phyloP scores from a whole-genome alignment of 2,329 filamentous ascomycete genomes.

The Fusarium sterilihyphosum region DNA sequence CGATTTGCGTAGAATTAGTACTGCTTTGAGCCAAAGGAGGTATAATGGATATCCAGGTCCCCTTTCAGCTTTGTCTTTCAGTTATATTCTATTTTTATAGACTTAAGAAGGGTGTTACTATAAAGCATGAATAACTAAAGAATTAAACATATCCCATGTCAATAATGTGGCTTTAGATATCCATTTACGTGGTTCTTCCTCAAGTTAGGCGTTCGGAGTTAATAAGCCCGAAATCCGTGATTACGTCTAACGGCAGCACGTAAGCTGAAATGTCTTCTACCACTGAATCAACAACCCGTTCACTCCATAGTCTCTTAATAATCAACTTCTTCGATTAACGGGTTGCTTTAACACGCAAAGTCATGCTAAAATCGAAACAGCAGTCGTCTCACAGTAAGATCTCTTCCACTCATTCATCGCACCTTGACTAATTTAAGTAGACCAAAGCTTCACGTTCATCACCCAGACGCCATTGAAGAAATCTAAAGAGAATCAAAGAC shows the following conservation, averaged over 20 bases:
- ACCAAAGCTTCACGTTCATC: conserved; percentile 16
- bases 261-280: background rate
- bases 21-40: too few relatives aligned
- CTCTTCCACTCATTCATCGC: accelerated
- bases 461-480: background rate
- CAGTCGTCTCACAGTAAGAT: background rate
- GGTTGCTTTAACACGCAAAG: accelerated
- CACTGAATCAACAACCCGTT: accelerated
- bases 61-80: accelerated
- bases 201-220: background rate
- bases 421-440: background rate
- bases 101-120: accelerated
- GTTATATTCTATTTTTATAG: background rate
- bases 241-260: background rate
- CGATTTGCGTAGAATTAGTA: too few relatives aligned
- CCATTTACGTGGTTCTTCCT: background rate
- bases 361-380: background rate
- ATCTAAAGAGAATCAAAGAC: background rate
- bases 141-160: too few relatives aligned
- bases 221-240: background rate
- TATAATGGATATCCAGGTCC: background rate
- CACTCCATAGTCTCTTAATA: accelerated
- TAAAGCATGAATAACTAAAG: background rate
- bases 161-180: background rate
- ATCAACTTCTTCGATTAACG: accelerated